Base-by-base conservation (phyloP, 371 early-diverging fungal genomes). In the Mucor saturninus region DNA sequence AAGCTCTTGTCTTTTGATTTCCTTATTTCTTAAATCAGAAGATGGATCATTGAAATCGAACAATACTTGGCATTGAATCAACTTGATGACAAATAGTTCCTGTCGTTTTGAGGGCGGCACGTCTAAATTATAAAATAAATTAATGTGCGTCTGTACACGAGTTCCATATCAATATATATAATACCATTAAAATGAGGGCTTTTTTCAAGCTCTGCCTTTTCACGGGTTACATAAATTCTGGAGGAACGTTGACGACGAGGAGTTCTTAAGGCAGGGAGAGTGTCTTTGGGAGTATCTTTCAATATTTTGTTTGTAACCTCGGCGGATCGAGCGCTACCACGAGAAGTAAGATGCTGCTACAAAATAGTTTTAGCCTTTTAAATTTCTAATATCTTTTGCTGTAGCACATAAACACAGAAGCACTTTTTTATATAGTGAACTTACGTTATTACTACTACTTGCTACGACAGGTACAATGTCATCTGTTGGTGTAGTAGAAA, bases 21-120 rank as follows among this genome's bases (percentile, higher is more conserved):
- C 97, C 68, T 98, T 98, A 68, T 93, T 93, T 69, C 87, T 89
- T 31, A 95, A 74, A 69, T 96, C 93, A 21, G 91, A 86, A 38
- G 91, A 83, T 8, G 91, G 84, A 75, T 95, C 97, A 57, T 86
- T 93, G 74, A 98, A 98, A 73, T 98, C 99, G 72, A 98, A 97
- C 29, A 97, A 75, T 26, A 92, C 89, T 54, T 86, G 84, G 72
- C 99, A 98, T 72, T 97, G 98, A 15, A 75, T 73, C 21, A 98
- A 75, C 77, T 98, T 98, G 75, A 87, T 84, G 56, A 92, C 67
- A 56, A 98, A 90, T 45, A 98, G 77, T 21, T 92, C 91, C 61
- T 85, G 90, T 37, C 93, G 81, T 55, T 93, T 92, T 29, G 79
- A 74, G 8, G 82, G 79, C 6, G 88, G 74, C 21, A 94, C 95